Percentiles rank a stretch among this genome's conserved stretches.
Evolutionary conservation across 768 basidiomycete genomes (phyloP).

Genomic region (Gloeophyllum trabeum): DNA sequence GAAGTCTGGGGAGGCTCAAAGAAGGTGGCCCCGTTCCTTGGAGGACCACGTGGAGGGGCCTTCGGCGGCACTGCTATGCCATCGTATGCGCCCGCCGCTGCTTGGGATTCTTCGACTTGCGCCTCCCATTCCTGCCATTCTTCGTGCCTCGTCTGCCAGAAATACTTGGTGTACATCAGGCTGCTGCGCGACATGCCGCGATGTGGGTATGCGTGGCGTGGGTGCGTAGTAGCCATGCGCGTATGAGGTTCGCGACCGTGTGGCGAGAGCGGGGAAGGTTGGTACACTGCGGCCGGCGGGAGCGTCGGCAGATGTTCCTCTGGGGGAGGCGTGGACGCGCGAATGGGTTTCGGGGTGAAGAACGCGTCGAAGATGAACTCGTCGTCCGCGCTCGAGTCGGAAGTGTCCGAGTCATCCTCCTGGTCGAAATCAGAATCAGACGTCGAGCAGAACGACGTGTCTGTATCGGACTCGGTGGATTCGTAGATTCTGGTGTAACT

Average conservation of each 20-base stretch:
- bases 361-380: neutral
- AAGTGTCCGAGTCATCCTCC: neutral
- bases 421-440: neutral
- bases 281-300: neutral
- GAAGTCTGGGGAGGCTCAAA: slow-evolving; percentile 1
- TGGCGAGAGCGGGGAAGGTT: neutral
- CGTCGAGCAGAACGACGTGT: neutral
- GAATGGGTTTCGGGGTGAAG: neutral
- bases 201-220: slow-evolving; percentile 15
- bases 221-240: neutral
- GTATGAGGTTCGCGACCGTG: neutral
- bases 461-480: neutral
- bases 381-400: neutral
- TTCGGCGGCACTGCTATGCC: slow-evolving; percentile 7
- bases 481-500: too few species aligned
- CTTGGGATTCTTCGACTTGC: slow-evolving; percentile 6
- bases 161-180: slow-evolving; percentile 45
- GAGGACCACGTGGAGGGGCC: slow-evolving; percentile 3
- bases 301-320: neutral
- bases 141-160: slow-evolving; percentile 49
- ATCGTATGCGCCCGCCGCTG: slow-evolving; percentile 9
- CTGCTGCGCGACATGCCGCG: slow-evolving; percentile 56
- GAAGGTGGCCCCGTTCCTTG: slow-evolving; percentile 2
- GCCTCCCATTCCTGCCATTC: slow-evolving; percentile 31
- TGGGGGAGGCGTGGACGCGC: neutral